Base-by-base conservation (phyloP, 2,329 filamentous ascomycete species). In the Dactylellina haptotyla region DNA sequence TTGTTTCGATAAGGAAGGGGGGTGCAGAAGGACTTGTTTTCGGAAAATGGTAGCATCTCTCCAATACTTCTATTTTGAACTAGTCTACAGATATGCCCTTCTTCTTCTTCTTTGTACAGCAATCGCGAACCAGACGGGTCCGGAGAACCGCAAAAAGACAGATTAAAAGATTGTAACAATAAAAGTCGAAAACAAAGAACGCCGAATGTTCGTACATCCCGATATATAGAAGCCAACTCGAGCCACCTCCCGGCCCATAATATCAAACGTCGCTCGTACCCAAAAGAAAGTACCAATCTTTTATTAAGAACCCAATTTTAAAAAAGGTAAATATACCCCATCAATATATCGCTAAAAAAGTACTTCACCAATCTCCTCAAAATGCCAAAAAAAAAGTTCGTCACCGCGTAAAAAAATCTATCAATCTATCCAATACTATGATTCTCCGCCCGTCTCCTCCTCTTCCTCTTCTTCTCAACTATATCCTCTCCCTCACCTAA, bases 401-500 rank as follows among this genome's bases (percentile, higher is more conserved):
- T n/a, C n/a, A 45, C 8, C n/a, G 41, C 45, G 28, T 9, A 25
- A 25, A 3, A n/a, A 28, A 25, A 20, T 5, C 8, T 2, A 18
- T 26, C n/a, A 54, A 45, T 18, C 23, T 16, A 54, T 2, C 50
- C 50, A 54, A 54, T 54, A 26, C 50, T 54, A 25, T 54, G 50
- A 37, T 39, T 54, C 50, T 6, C 32, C 3, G 18, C 6, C 9
- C 50, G 23, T 30, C 39, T 64, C 23, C 46, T 58, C 20, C 39
- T 53, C 46, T 53, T 54, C 37, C 59, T 48, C 59, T 23, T 58
- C 59, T 72, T 72, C 59, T 72, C 67, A 26, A 59, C 67, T 28
- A 72, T 30, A 28, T 72, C 67, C 30, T 72, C 67, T 2, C 67
- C 67, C 32, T 72, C 67, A 2, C 67, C 67, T 14, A 72, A 26